Base-by-base conservation (phyloP, 2,329 filamentous ascomycete species). In the Fusarium burgessii region DNA sequence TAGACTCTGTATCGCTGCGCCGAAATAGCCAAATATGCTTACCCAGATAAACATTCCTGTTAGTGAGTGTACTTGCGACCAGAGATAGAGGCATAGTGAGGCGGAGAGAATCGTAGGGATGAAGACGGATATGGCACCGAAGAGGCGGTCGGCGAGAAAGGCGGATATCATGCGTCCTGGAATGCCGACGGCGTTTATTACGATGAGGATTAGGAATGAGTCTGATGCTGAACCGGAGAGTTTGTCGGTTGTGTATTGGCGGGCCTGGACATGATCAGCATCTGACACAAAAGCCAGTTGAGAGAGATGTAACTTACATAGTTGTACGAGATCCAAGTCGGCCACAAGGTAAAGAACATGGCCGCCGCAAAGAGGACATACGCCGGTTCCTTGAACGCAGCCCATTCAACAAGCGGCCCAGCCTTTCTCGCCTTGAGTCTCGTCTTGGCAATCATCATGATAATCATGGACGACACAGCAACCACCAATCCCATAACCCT, bases 1-100 rank as follows among this genome's bases (percentile, higher is more conserved):
- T 14, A 93, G 77, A 10, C 86, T 86, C 78, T 93, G 91, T 49
- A 93, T 87, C 0, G 85, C 89, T 0, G 89, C 90, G 0, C 86
- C 88, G 4, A 86, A 86, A 50, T 92, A 82, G 3, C 92, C 92
- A 74, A 91, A 92, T 60, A 91, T 83, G 0, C 84, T 81, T 0
- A 87, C 82, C 85, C 92, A 93, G 2, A 82, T 84, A 74, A 92
- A 92, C 25, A 73, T 73, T 2, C 71, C 77, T 0, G 74, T 56
- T 1, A 80, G 68, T 8, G 68, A 73, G 7, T 70, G 58, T 0
- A 91, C 86, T 0, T 84, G 85, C 0, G 85, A 83, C 90, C 90
- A 92, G 27, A 82, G 83, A 32, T 77, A 81, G 35, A 89, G 78
- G 51, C 75, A 78, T 17, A 89, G 76, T 0, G 87, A 78, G 0